Conservation (phyloP, 495 filamentous ascomycete species). For the Sordaria brevicollis region DNA sequence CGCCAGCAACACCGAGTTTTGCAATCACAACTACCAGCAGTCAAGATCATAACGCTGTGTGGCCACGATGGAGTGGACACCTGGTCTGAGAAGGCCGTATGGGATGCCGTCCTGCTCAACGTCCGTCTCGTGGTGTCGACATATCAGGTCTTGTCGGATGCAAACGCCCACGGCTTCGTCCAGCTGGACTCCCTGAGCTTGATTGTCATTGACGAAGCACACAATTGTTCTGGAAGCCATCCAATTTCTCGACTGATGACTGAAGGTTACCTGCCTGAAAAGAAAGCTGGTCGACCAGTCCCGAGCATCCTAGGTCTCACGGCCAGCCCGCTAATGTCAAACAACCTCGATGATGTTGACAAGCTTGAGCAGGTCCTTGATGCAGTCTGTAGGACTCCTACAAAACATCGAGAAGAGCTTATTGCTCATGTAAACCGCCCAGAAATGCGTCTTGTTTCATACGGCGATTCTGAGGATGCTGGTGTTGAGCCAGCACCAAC, state of each 20-base stretch:
- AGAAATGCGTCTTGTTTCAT: slow-evolving; percentile 42
- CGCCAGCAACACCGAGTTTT: slow-evolving; percentile 63
- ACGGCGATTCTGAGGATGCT: slow-evolving; percentile 15
- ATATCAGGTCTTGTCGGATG: slow-evolving; percentile 65
- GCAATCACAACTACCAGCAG: slow-evolving; percentile 47
- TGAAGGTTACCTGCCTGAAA: slow-evolving; percentile 51
- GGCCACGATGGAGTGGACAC: slow-evolving; percentile 61
- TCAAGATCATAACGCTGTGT: slow-evolving; percentile 52
- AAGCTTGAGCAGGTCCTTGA: slow-evolving; percentile 67
- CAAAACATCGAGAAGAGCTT: slow-evolving; percentile 60
- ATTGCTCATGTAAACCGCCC: slow-evolving; percentile 59
- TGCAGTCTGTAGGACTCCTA: slow-evolving; percentile 61
- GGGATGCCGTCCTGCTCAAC: slow-evolving; percentile 61
- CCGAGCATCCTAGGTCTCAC: slow-evolving; percentile 77
- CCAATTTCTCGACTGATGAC: slow-evolving; percentile 71
- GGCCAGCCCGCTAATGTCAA: slow-evolving; percentile 67
- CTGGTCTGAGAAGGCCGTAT: slow-evolving; percentile 62
- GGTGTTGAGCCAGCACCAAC: slow-evolving; percentile 7
- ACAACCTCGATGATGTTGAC: slow-evolving; percentile 38
- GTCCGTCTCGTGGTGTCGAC: slow-evolving; percentile 70
- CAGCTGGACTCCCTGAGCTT: slow-evolving; percentile 53
- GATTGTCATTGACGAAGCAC: slow-evolving; percentile 85
- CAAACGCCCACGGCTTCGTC: slow-evolving; percentile 72
- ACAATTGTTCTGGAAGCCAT: slow-evolving; percentile 55
- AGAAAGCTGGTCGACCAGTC: slow-evolving; percentile 28